Evolutionary conservation across 2,329 filamentous ascomycete genomes (phyloP), one percentile per base, ranked within the genome.

Genomic region (Exophiala sp.): DNA sequence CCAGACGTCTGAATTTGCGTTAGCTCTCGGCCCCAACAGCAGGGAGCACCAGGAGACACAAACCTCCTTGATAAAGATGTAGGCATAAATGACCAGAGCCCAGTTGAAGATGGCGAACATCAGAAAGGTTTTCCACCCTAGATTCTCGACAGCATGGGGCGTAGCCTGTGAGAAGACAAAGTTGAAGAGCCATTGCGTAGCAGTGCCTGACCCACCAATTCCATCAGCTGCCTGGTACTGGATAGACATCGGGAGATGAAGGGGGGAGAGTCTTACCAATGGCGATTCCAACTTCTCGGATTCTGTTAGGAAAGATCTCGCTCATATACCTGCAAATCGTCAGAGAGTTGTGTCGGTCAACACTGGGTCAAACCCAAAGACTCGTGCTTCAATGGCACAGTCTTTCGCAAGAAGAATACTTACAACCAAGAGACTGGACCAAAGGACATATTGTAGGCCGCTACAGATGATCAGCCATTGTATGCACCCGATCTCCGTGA

Each of bases 21-120:
- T 18, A 24, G 5, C 14, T 36, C 8, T 32, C 38, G 5, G 38
- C 32, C 44, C 14, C 14, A 40, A 3, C 12, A 40, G 12, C 3
- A n/a, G 3, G 9, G 6, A 36, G 6, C 24, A 9, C 5, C 5
- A 7, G 44, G 20, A 12, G 12, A 9, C 9, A 35, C 44, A 21
- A 11, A 47, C 44, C 68, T 77, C 41, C 41, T 20, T 49, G 33
- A 76, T 65, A 38, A 76, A 66, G 32, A 75, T 63, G 65, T 68
- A 76, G 3, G 71, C 66, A 54, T 75, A 77, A 5, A 67, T 62
- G 0, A 75, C 70, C 10, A 75, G 69, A 0, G 72, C 65, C 55
- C 69, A 75, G 60, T 77, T 77, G 62, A 77, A 75, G 24, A 76
- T 72, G 24, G 67, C 68, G 64, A 78, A 78, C 72, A 78, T 76